These are phyloP conservation scores for Chamaecrista fasciculata DNA, from an alignment of 306 rosid genomes.

Conservation along the genomic window DNA sequence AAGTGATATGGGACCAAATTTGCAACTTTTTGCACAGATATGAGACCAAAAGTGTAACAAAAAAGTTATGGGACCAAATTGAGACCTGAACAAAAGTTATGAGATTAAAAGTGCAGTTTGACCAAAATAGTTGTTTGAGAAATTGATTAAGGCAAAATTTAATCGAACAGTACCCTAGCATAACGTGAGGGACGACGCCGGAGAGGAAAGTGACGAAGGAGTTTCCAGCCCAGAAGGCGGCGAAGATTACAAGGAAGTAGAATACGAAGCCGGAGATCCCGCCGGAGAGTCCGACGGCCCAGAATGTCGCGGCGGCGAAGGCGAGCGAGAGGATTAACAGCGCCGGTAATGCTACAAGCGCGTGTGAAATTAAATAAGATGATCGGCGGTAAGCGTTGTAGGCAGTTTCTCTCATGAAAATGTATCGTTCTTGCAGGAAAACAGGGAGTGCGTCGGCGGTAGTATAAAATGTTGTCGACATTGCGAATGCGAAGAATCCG, in stretches of 20 bases:
- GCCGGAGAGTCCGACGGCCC: constrained; percentile 98
- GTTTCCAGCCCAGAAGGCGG: constrained; percentile 89
- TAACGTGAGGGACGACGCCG: constrained; percentile 37
- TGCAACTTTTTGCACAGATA: no score
- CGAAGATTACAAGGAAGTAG: constrained; percentile 65
- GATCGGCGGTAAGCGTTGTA: constrained; percentile 74
- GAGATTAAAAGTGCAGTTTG: no score
- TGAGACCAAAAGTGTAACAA: no score
- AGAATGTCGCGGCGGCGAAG: constrained; percentile 66
- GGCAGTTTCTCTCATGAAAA: constrained; percentile 90
- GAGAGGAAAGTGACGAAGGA: constrained; percentile 88
- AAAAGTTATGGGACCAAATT: no score
- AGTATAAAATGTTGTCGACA: constrained; percentile 95
- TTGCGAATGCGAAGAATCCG: constrained; percentile 90
- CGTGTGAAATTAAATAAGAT: constrained; percentile 73
- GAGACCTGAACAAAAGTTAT: no score
- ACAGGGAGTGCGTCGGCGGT: constrained; percentile 91
- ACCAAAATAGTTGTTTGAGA: no score
- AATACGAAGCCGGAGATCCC: constrained; percentile 61
- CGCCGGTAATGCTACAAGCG: constrained; percentile 53
- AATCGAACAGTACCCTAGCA: no score
- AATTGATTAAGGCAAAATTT: no score
- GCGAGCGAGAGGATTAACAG: constrained; percentile 52
- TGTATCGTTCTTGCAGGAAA: constrained; percentile 85
- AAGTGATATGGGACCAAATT: no score